Percentiles rank a stretch among this genome's conserved stretches.
Evolutionary conservation across 129 eudicot genomes (phyloP).

Genomic region (Lonicera japonica): DNA sequence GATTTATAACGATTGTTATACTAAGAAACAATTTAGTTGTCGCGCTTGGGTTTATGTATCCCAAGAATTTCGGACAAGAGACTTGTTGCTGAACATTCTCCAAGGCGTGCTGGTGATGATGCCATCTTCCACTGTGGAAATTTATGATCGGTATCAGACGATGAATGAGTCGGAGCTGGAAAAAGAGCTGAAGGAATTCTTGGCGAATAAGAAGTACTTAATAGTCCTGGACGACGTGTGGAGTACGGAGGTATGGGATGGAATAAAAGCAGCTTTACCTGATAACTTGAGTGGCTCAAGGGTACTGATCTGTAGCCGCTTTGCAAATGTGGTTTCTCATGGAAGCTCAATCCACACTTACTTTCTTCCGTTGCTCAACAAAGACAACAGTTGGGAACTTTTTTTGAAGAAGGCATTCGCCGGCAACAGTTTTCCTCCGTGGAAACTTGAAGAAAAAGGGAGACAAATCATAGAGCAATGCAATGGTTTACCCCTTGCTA

Average conservation of each 20-base stretch:
- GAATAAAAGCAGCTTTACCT: slow-evolving; percentile 11
- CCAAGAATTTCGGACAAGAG: too few species aligned
- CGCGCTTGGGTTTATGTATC: too few species aligned
- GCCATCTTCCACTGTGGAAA: too few species aligned
- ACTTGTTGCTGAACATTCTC: too few species aligned
- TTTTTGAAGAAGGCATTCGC: neutral
- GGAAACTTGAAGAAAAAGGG: slow-evolving; percentile 2
- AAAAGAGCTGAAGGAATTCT: neutral
- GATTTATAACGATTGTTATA: too few species aligned
- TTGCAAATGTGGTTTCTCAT: neutral
- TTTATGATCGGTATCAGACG: neutral
- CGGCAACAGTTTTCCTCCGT: neutral
- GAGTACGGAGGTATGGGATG: slow-evolving; percentile 10
- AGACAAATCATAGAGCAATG: slow-evolving; percentile 10
- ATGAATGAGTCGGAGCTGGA: slow-evolving; percentile 9
- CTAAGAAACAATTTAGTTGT: too few species aligned
- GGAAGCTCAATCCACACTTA: neutral
- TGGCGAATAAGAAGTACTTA: slow-evolving; percentile 7
- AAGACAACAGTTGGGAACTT: slow-evolving; percentile 3
- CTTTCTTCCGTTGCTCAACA: neutral
- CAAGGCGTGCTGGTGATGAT: neutral
- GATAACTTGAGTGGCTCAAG: slow-evolving; percentile 11
- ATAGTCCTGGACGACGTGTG: slow-evolving; percentile 32
- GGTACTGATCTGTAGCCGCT: slow-evolving; percentile 17
- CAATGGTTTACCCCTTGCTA: too few species aligned